Percentiles rank a stretch among this genome's conserved stretches.
Evolutionary conservation across 305 asterid species (phyloP).

Genomic region (Solanum aculeatissimum): DNA sequence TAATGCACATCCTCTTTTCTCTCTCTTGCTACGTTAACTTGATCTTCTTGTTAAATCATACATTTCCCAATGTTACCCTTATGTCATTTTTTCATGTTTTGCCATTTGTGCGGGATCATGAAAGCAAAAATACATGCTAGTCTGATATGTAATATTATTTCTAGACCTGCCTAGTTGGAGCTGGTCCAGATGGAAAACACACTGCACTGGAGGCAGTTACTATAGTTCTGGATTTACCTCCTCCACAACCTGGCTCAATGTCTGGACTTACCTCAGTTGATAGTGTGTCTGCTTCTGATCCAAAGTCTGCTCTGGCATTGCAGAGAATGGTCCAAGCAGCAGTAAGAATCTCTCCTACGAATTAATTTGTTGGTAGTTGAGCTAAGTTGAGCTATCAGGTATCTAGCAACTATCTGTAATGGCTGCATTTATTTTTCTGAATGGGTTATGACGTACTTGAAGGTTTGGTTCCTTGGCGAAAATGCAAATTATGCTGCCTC

Average conservation of each 20-base stretch:
- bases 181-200: conserved; percentile 98
- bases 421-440: not conserved
- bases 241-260: conserved; percentile 92
- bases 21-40: not conserved
- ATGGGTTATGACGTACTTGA: conserved; percentile 2
- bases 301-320: conserved; percentile 94
- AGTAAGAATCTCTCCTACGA: conserved; percentile 33
- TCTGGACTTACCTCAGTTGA: conserved; percentile 74
- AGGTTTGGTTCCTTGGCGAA: conserved; percentile 99
- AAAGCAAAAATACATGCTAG: not conserved
- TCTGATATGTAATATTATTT: not conserved
- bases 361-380: conserved; percentile 1
- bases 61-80: not conserved
- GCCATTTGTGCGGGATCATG: not conserved
- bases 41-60: not conserved
- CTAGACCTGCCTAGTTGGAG: conserved; percentile 98
- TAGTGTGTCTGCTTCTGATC: conserved; percentile 91
- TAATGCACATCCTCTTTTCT: not conserved
- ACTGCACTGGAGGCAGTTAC: conserved; percentile 98
- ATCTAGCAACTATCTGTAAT: not conserved
- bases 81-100: not conserved
- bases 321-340: conserved; percentile 98
- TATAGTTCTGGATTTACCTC: conserved; percentile 95
- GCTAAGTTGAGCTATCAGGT: not conserved
- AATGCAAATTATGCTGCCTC: conserved; percentile 99